Evolutionary conservation across 2,329 filamentous ascomycete species (phyloP), one percentile per base, ranked within the genome.

Genomic region (Paraphaeosphaeria minitans): DNA sequence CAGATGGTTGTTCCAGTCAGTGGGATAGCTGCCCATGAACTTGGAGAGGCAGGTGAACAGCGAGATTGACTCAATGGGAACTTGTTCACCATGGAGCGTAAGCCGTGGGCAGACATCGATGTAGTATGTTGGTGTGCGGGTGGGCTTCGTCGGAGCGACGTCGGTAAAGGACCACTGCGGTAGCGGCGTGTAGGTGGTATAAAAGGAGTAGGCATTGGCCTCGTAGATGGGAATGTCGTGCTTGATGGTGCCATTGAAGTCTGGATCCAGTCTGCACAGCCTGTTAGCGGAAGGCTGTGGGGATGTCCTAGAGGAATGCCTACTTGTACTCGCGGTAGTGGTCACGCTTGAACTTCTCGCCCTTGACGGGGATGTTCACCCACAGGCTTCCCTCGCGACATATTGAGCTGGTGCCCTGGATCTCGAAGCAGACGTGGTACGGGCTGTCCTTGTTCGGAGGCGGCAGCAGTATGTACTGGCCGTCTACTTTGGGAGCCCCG

Each of bases 31-130:
- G 62, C 95, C 95, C 92, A 99, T 96, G 80, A 97, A 97, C 79
- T 99, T 99, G 74, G 94, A 97, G 63, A 99, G 91, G 56, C 94
- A 85, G 12, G 95, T 98, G 79, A 97, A 96, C 65, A 97, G 85
- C 14, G 92, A 96, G 51, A 99, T 82, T 0, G 94, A 92, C 66
- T 95, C 88, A 67, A 98, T 83, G 1, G 95, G 93, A 67, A 99
- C 79, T 10, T 87, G 85, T 48, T 87, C 82, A 56, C 89, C 88
- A 55, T 92, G 89, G 57, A 98, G 84, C 12, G 84, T 86, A 66
- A 99, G 83, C 31, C 85, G 85, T 0, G 96, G 95, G 19, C 91
- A 90, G 41, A 99, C 92, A 84, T 98, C 93, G 74, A 99, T 92
- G 80, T 97, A 98, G 82, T 94, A 94, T 58, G 87, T 83, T 16